Conservation (phyloP, 2,329 filamentous ascomycete genomes). For the Pseudocercospora eumusae region DNA sequence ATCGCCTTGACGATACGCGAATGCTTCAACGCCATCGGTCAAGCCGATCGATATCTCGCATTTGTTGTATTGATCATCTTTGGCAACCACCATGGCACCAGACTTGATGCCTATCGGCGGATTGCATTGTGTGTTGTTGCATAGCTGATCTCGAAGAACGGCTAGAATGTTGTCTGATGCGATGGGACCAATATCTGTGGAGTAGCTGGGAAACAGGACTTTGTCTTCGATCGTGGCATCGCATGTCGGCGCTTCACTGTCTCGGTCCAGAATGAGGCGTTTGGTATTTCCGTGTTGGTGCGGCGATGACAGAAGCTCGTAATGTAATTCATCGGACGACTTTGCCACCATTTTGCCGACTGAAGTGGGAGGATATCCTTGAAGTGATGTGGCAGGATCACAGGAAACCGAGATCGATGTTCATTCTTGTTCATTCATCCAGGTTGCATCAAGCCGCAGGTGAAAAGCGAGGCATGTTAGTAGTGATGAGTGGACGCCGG, state of each 20-base stretch:
- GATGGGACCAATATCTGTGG: slow-evolving; percentile 17
- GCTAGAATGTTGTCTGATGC: slow-evolving; percentile 16
- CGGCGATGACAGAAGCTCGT: neutral
- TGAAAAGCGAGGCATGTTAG: slow-evolving; percentile 1
- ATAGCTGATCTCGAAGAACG: slow-evolving; percentile 18
- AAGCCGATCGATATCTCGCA: slow-evolving; percentile 22
- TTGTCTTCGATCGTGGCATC: slow-evolving; percentile 8
- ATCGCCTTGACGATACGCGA: slow-evolving; percentile 18
- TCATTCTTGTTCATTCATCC: slow-evolving; percentile 1
- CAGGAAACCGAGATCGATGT: slow-evolving; percentile 2
- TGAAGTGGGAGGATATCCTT: neutral
- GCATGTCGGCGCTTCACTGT: neutral
- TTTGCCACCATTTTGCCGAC: neutral
- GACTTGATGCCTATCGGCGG: slow-evolving; percentile 15
- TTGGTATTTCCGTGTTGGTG: neutral
- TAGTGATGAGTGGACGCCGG: neutral
- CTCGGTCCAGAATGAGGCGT: neutral
- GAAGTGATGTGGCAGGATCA: neutral
- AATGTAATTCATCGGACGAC: neutral
- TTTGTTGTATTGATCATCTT: slow-evolving; percentile 20
- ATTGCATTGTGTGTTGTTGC: slow-evolving; percentile 16
- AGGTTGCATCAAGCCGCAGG: neutral
- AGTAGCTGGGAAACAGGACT: slow-evolving; percentile 18
- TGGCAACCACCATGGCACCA: slow-evolving; percentile 16
- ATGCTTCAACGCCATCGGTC: slow-evolving; percentile 18